Percentiles rank a stretch among this genome's conserved stretches.
These are phyloP conservation scores for Lactifluus pinguis DNA, from an alignment of 768 basidiomycete genomes.

Conservation along the genomic window DNA sequence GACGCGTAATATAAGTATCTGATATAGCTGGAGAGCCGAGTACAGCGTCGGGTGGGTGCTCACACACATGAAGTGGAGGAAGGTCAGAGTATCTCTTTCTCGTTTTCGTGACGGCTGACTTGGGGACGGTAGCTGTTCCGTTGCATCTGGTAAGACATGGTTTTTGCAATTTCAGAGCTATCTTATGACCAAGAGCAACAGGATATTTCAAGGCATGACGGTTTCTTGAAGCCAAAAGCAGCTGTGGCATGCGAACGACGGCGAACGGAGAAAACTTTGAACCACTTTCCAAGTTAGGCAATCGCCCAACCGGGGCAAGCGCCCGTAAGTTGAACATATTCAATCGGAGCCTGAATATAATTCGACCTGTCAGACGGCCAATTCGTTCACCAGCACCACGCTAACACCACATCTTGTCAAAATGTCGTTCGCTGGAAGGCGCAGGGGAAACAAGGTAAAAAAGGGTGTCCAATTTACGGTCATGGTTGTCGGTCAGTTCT, in stretches of 20 bases:
- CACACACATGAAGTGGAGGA: conserved; percentile 38
- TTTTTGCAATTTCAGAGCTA: neutral
- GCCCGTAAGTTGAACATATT: neutral
- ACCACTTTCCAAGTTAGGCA: conserved; percentile 1
- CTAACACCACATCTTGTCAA: conserved; percentile 20
- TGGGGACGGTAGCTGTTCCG: neutral
- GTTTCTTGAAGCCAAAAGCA: neutral
- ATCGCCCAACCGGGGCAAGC: neutral
- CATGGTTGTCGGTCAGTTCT: conserved; percentile 88
- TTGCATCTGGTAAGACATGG: neutral
- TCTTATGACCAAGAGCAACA: neutral
- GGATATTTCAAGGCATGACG: conserved; percentile 1
- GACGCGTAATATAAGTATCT: neutral
- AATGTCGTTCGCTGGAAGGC: conserved; percentile 82
- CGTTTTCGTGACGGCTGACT: conserved; percentile 31
- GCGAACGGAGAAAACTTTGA: neutral
- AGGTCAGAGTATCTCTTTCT: conserved; percentile 52
- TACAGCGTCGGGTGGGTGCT: conserved; percentile 37
- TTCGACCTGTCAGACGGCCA: conserved; percentile 21
- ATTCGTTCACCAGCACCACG: conserved; percentile 17
- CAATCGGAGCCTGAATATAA: conserved; percentile 16
- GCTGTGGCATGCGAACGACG: neutral
- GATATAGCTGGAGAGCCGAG: conserved; percentile 20
- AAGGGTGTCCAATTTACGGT: conserved; percentile 98
- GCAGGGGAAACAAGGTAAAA: conserved; percentile 91